These are phyloP conservation scores for Penicillium mononematosum DNA, from an alignment of 495 filamentous ascomycete genomes.

Conservation along the genomic window DNA sequence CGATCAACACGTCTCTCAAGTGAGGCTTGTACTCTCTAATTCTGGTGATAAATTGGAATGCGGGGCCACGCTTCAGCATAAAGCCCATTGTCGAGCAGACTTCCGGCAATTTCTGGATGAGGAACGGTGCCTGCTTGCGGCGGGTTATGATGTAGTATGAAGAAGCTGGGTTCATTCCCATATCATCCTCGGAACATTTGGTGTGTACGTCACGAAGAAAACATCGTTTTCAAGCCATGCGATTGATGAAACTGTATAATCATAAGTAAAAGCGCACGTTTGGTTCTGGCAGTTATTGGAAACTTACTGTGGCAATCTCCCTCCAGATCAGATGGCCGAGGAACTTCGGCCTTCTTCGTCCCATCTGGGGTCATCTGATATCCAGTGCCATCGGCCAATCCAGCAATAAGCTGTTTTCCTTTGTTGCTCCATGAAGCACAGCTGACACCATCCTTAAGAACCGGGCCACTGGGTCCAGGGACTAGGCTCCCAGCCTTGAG, in stretches of 20 bases:
- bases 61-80: conserved; percentile 53
- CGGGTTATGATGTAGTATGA: conserved; percentile 74
- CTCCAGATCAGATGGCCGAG: conserved; percentile 68
- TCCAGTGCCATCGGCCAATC: conserved; percentile 75
- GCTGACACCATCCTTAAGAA: conserved; percentile 72
- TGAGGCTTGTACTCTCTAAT: conserved; percentile 76
- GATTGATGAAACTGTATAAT: conserved; percentile 70
- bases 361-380: conserved; percentile 84
- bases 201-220: conserved; percentile 76
- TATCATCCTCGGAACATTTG: conserved; percentile 54
- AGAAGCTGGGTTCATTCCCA: conserved; percentile 53
- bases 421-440: conserved; percentile 88
- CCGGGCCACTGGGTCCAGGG: conserved; percentile 60
- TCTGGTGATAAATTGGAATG: conserved; percentile 73
- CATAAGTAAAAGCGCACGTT: conserved; percentile 14
- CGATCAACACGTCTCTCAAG: conserved; percentile 74
- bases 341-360: conserved; percentile 69
- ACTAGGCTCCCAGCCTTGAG: conserved; percentile 63
- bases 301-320: conserved; percentile 63
- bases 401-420: conserved; percentile 91
- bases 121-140: conserved; percentile 53
- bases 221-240: conserved; percentile 86
- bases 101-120: conserved; percentile 70
- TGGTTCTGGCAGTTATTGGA: background rate
- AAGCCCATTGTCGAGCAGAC: conserved; percentile 67